Conservation (phyloP, 2,329 filamentous ascomycete genomes). For the Gnomoniopsis smithogilvyi region DNA sequence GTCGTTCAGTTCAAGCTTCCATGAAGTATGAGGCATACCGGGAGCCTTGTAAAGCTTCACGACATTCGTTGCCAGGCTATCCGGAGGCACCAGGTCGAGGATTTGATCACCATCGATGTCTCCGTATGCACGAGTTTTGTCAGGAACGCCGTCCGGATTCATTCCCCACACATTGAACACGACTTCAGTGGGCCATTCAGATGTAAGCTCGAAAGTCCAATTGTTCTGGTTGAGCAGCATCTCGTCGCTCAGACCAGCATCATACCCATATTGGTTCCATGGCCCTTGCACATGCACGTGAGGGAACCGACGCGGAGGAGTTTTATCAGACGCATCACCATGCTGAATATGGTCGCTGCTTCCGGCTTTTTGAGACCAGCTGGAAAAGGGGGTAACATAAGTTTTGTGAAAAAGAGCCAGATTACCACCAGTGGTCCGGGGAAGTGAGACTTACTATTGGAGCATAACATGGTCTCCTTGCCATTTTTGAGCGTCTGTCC, state of each 20-base stretch:
- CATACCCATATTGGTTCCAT: slow-evolving; percentile 65
- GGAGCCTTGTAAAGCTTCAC: no score
- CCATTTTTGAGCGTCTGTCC: slow-evolving; percentile 24
- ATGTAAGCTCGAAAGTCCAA: slow-evolving; percentile 61
- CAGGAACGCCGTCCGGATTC: slow-evolving; percentile 59
- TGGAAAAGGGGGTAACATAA: no score
- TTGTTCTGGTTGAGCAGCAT: slow-evolving; percentile 38
- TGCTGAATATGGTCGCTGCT: slow-evolving; percentile 60
- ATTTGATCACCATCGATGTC: slow-evolving; percentile 47
- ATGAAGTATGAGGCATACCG: no score
- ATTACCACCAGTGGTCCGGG: neutral
- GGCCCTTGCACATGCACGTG: no score
- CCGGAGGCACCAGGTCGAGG: no score
- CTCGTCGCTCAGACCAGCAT: slow-evolving; percentile 55
- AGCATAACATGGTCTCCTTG: no score
- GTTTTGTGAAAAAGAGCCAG: neutral
- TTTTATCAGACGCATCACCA: slow-evolving; percentile 53
- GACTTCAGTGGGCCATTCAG: slow-evolving; percentile 59
- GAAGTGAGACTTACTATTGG: neutral
- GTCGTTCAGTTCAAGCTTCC: no score
- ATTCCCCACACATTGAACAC: slow-evolving; percentile 67
- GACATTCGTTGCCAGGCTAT: no score
- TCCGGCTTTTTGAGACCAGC: slow-evolving; percentile 54
- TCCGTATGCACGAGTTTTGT: slow-evolving; percentile 56
- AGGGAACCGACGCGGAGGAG: no score